These are phyloP conservation scores for Didymella keratinophila DNA, from an alignment of 2,329 filamentous ascomycete genomes.

Conservation along the genomic window DNA sequence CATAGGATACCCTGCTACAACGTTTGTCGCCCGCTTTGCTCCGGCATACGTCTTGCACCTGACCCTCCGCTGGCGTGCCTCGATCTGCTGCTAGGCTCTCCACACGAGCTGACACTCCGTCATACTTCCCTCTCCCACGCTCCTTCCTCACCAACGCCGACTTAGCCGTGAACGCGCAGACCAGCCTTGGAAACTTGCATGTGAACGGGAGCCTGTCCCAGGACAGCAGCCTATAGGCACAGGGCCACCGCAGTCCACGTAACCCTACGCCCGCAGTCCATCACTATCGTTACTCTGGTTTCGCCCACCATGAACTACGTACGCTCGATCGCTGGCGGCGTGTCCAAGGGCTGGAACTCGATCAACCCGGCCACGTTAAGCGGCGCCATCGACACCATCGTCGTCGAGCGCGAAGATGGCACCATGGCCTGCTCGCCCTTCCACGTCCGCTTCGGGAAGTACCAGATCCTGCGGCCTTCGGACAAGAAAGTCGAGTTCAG, in stretches of 20 bases:
- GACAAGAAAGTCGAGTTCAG: slow-evolving; percentile 99
- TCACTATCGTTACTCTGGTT: background rate
- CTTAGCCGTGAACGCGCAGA: slow-evolving; percentile 4
- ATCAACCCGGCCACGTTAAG: slow-evolving; percentile 98
- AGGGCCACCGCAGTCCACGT: background rate
- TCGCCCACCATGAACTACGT: slow-evolving; percentile 88
- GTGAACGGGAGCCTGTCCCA: slow-evolving; percentile 1
- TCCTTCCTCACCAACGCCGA: slow-evolving; percentile 5
- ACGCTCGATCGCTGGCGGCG: slow-evolving; percentile 89
- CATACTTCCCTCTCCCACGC: background rate
- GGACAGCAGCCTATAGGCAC: slow-evolving; percentile 2
- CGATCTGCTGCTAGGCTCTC: slow-evolving; percentile 5
- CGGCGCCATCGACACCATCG: slow-evolving; percentile 98
- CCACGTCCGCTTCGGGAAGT: slow-evolving; percentile 98
- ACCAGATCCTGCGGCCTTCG: slow-evolving; percentile 89
- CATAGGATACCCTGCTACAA: no score
- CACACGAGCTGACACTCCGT: slow-evolving; percentile 5
- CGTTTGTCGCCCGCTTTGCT: background rate
- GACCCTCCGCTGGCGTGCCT: slow-evolving; percentile 7
- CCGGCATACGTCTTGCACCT: slow-evolving; percentile 10
- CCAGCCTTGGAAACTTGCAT: background rate
- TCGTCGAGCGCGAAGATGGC: slow-evolving; percentile 94
- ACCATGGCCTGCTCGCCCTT: slow-evolving; percentile 91
- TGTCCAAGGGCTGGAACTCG: slow-evolving; percentile 99
- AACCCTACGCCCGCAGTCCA: background rate